phyloP scores from a whole-genome alignment of 1,139 yeast genomes.

The Tardiomyces digboiensis region DNA sequence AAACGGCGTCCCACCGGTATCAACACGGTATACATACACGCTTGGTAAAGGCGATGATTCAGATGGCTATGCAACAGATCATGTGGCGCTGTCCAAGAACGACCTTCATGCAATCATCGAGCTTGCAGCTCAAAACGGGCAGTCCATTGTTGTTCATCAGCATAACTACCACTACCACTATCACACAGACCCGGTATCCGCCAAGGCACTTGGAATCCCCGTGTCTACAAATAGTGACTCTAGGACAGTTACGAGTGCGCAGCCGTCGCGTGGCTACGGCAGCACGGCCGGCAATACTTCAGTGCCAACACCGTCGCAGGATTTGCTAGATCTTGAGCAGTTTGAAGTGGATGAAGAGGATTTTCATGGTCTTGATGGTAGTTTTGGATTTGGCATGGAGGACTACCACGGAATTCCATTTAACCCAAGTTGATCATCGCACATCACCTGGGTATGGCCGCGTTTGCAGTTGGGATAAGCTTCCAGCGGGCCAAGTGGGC shows the following conservation, averaged over 20 bases:
- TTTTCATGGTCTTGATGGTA: not conserved
- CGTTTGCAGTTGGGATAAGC: no score
- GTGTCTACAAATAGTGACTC: not conserved
- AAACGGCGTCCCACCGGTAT: not conserved
- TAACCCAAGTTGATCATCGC: not conserved
- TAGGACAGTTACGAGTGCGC: not conserved
- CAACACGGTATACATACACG: not conserved
- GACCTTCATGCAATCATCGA: conserved; percentile 28
- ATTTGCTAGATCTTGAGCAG: not conserved
- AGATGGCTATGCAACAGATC: not conserved
- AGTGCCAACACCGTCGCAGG: not conserved
- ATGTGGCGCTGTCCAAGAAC: conserved; percentile 3
- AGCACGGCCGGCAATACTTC: not conserved
- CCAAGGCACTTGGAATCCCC: conserved; percentile 2
- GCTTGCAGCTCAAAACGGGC: conserved; percentile 50
- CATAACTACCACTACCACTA: conserved; percentile 54
- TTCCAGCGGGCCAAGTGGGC: no score
- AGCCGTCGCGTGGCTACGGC: not conserved
- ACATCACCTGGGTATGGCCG: no score
- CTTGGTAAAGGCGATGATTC: not conserved
- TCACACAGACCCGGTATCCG: conserved; percentile 5
- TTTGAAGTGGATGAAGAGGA: not conserved
- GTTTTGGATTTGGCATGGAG: not conserved
- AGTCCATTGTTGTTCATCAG: conserved; percentile 70
- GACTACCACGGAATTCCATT: not conserved